Evolutionary conservation across 768 basidiomycete species (phyloP).

Genomic region (Psilocybe tampanensis): DNA sequence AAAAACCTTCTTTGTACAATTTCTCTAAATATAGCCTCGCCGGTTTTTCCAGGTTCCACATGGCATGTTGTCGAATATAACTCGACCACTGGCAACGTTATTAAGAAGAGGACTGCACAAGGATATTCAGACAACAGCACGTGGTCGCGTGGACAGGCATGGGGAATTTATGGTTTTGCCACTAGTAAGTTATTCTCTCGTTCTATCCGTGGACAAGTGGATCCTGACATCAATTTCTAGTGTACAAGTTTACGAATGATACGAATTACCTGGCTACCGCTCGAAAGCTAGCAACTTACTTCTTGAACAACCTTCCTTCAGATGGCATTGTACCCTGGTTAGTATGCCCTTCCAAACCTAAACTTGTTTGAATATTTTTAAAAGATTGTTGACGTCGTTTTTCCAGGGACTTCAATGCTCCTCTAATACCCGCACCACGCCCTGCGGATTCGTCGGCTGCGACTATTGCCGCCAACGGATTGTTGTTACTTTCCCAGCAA

Average conservation of each 20-base stretch:
- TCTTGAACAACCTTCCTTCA: constrained; percentile 57
- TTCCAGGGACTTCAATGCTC: constrained; percentile 74
- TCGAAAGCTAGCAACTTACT: constrained; percentile 58
- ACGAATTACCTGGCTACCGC: constrained; percentile 60
- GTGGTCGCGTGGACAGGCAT: constrained; percentile 75
- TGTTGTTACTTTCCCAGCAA: constrained; percentile 56
- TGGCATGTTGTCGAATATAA: constrained; percentile 73
- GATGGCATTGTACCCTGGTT: constrained; percentile 74
- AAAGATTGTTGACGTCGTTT: constrained; percentile 2
- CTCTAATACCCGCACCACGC: constrained; percentile 49
- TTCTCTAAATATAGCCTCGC: constrained; percentile 5
- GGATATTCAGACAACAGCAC: constrained; percentile 68
- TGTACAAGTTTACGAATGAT: constrained; percentile 58
- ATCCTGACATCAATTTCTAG: constrained; percentile 30
- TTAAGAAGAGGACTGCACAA: constrained; percentile 57
- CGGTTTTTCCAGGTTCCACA: constrained; percentile 38
- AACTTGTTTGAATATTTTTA: not conserved
- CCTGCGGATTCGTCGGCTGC: constrained; percentile 75
- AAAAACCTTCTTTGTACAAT: not conserved
- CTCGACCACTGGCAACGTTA: constrained; percentile 62
- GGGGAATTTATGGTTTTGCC: constrained; percentile 72
- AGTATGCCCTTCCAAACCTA: constrained; percentile 13
- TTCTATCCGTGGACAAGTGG: not conserved
- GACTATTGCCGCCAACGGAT: constrained; percentile 59
- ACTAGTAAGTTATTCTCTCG: constrained; percentile 53